Conservation (phyloP, 257 asterid species). For the Parsonsia alboflavescens region DNA sequence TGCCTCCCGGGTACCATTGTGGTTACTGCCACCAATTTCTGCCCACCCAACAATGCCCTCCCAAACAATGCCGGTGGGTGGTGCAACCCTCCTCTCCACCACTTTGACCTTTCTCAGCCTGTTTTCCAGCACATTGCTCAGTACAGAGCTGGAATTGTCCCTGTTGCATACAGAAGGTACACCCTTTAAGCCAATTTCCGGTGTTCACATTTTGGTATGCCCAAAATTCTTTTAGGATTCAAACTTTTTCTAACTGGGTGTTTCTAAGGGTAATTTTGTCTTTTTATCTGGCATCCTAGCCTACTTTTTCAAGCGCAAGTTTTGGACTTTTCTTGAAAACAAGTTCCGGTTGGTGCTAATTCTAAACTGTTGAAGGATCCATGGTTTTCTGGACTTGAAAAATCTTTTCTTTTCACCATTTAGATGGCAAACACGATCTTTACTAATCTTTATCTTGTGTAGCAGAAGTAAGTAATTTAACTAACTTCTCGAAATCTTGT, state of each 20-base stretch:
- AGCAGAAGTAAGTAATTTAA: too few relatives aligned
- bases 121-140: constrained; percentile 78
- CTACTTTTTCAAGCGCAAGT: background rate
- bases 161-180: constrained; percentile 75
- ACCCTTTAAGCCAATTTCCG: background rate
- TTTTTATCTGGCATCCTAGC: background rate
- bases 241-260: background rate
- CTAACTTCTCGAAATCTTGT: background rate
- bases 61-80: constrained; percentile 82
- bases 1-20: constrained; percentile 59
- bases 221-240: background rate
- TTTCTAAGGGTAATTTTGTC: constrained; percentile 4
- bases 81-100: constrained; percentile 91
- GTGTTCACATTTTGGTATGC: too few relatives aligned
- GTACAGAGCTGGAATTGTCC: constrained; percentile 84
- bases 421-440: too few relatives aligned
- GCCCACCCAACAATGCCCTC: constrained; percentile 81
- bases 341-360: background rate
- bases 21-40: constrained; percentile 87
- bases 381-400: too few relatives aligned
- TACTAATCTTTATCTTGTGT: too few relatives aligned
- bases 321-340: background rate
- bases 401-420: too few relatives aligned
- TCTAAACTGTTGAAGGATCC: background rate
- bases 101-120: constrained; percentile 85